These are phyloP conservation scores for Acer campestre DNA, from an alignment of 345 rosid genomes.

Conservation along the genomic window DNA sequence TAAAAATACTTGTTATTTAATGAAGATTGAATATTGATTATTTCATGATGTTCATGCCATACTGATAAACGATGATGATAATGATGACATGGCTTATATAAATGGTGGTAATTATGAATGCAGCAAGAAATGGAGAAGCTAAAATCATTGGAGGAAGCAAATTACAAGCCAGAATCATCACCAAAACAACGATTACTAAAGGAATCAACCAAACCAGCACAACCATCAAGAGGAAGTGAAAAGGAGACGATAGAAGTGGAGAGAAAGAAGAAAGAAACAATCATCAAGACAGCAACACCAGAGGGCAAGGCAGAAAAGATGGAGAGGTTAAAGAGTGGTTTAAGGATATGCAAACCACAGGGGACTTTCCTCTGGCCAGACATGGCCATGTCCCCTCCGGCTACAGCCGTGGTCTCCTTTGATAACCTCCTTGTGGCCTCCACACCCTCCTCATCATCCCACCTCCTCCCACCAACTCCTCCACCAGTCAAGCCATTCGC, in stretches of 20 bases:
- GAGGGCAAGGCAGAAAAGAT: conserved; percentile 53
- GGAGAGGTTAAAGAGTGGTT: conserved; percentile 71
- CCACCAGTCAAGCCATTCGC: conserved; percentile 55
- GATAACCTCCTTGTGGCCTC: conserved; percentile 37
- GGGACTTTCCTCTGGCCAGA: conserved; percentile 81
- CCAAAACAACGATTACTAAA: conserved; percentile 9
- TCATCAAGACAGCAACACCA: neutral
- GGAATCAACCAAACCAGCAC: conserved; percentile 22
- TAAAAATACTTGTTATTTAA: neutral
- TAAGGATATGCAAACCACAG: conserved; percentile 80
- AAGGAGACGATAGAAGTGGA: conserved; percentile 20
- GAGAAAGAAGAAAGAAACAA: conserved; percentile 15
- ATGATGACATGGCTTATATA: neutral
- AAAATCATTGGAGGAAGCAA: conserved; percentile 36
- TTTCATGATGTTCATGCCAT: neutral
- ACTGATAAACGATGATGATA: no score
- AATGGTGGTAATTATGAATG: conserved; percentile 22
- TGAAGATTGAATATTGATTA: neutral
- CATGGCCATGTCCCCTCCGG: conserved; percentile 31
- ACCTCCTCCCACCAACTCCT: conserved; percentile 14
- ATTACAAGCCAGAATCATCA: conserved; percentile 25
- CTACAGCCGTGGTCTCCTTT: conserved; percentile 30
- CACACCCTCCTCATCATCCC: conserved; percentile 36
- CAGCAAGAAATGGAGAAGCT: conserved; percentile 59
- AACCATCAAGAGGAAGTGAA: conserved; percentile 20